Evolutionary conservation across 2,329 filamentous ascomycete genomes (phyloP).

Genomic region (Hortaea werneckii): DNA sequence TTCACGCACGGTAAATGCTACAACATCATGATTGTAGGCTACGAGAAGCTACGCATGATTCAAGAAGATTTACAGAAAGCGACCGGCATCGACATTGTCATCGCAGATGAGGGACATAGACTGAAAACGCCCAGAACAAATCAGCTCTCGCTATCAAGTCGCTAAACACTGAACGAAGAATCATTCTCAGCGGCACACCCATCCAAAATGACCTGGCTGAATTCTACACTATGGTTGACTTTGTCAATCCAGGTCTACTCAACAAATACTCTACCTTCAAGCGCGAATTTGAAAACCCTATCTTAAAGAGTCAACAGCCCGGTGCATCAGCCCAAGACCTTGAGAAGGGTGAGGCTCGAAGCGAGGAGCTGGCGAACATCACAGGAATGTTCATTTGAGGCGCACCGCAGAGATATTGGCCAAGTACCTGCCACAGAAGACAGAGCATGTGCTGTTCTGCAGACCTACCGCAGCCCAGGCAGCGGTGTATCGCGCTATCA

Average conservation of each 20-base stretch:
- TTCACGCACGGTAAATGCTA: constrained; percentile 61
- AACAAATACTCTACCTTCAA: constrained; percentile 54
- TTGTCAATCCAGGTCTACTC: constrained; percentile 57
- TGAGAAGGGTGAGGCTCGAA: constrained; percentile 53
- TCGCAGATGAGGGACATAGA: constrained; percentile 60
- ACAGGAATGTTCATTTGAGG: constrained; percentile 56
- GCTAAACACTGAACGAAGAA: constrained; percentile 49
- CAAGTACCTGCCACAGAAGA: constrained; percentile 56
- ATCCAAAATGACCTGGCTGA: constrained; percentile 59
- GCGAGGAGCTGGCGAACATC: constrained; percentile 49
- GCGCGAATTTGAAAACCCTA: constrained; percentile 54
- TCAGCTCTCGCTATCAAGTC: constrained; percentile 55
- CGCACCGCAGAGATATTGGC: constrained; percentile 56
- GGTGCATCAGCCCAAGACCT: constrained; percentile 51
- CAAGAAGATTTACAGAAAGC: constrained; percentile 56
- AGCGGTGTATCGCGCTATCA: constrained; percentile 51
- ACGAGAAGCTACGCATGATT: constrained; percentile 57
- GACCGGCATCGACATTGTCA: constrained; percentile 55
- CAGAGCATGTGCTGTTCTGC: constrained; percentile 58
- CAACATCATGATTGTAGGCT: constrained; percentile 63
- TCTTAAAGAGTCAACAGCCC: constrained; percentile 54
- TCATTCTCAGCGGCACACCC: constrained; percentile 58
- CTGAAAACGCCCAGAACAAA: constrained; percentile 62
- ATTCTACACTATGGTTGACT: constrained; percentile 58
- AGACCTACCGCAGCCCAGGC: constrained; percentile 51